These are phyloP conservation scores for Candida hungchunana DNA, from an alignment of 805 yeast genomes.

Conservation along the genomic window DNA sequence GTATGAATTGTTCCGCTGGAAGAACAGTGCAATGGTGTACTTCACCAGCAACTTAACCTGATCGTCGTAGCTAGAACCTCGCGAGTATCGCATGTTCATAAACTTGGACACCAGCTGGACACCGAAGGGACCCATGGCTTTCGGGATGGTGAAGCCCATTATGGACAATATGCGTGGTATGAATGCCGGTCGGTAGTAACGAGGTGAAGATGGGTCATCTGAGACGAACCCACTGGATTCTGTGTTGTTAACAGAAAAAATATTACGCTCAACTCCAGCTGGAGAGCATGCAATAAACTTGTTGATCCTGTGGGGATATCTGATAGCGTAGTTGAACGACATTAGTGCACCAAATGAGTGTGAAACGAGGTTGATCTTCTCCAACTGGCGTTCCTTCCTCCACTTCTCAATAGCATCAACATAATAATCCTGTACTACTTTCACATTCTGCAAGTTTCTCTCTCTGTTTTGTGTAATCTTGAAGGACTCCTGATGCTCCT, in stretches of 20 bases:
- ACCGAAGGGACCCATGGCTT: constrained; percentile 41
- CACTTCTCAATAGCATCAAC: constrained; percentile 59
- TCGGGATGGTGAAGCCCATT: constrained; percentile 43
- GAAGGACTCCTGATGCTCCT: constrained; percentile 2
- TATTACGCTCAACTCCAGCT: constrained; percentile 70
- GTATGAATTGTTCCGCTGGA: constrained; percentile 21
- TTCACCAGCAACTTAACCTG: constrained; percentile 19
- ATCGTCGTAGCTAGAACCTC: constrained; percentile 17
- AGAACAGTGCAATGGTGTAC: constrained; percentile 21
- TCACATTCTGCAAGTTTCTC: constrained; percentile 20
- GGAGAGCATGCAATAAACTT: constrained; percentile 66
- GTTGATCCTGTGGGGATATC: constrained; percentile 49
- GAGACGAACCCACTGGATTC: constrained; percentile 12
- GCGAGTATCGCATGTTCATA: constrained; percentile 28
- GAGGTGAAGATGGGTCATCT: constrained; percentile 20
- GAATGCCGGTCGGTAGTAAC: constrained; percentile 26
- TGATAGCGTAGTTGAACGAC: constrained; percentile 57
- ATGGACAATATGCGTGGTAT: constrained; percentile 31
- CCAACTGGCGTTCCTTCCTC: constrained; percentile 47
- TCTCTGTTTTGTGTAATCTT: constrained; percentile 19
- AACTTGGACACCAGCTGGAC: constrained; percentile 32
- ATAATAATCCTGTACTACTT: constrained; percentile 51
- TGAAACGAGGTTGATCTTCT: constrained; percentile 59
- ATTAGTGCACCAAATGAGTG: constrained; percentile 81
- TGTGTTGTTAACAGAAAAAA: constrained; percentile 47